A percentile compares a stretch with the other conserved stretches of the same genome.
Evolutionary conservation across 306 rosid genomes (phyloP).

Genomic region (Ormosia semicastrata): DNA sequence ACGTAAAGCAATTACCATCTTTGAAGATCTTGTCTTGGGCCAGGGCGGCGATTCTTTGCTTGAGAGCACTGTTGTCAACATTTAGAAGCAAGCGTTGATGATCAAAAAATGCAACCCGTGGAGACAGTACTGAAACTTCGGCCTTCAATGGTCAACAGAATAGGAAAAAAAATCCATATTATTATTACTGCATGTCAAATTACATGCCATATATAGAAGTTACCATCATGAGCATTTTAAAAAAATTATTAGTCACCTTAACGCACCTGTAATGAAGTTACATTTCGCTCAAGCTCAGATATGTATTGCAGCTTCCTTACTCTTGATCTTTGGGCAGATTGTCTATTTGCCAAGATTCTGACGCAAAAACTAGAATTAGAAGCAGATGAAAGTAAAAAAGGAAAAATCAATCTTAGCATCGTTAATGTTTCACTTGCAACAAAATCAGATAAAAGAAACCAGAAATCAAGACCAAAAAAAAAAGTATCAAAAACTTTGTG

Average conservation of each 20-base stretch:
- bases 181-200: background rate
- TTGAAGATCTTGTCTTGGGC: conserved; percentile 94
- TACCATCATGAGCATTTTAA: background rate
- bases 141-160: conserved; percentile 52
- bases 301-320: conserved; percentile 95
- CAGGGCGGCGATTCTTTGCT: conserved; percentile 94
- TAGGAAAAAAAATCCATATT: background rate
- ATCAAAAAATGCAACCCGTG: conserved; percentile 87
- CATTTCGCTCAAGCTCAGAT: conserved; percentile 90
- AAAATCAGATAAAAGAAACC: background rate
- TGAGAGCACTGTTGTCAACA: conserved; percentile 93
- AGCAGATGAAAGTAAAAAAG: background rate
- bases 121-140: conserved; percentile 87
- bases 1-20: conserved; percentile 61
- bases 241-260: background rate
- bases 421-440: background rate
- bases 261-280: conserved; percentile 81
- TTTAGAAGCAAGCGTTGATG: conserved; percentile 92
- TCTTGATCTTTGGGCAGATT: conserved; percentile 96
- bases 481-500: background rate
- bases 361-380: conserved; percentile 14
- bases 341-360: conserved; percentile 96
- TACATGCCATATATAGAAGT: background rate
- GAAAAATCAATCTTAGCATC: too few species aligned
- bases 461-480: too few species aligned